Conservation (phyloP, 257 asterid species). For the Plantago ovata region DNA sequence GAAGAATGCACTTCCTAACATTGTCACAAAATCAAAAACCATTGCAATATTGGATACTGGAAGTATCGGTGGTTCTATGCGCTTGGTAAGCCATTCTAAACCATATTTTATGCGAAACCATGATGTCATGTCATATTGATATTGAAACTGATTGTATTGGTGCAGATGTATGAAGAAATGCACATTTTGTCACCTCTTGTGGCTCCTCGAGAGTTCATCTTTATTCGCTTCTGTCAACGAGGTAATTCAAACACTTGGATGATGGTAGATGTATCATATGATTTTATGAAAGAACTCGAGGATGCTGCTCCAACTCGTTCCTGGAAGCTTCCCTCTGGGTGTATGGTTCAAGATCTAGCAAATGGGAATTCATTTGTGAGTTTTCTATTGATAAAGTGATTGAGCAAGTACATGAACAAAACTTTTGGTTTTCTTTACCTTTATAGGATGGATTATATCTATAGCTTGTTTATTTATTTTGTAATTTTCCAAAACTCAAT, state of each 20-base stretch:
- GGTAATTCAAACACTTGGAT: slow-evolving; percentile 48
- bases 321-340: slow-evolving; percentile 79
- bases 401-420: neutral
- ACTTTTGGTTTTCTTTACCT: neutral
- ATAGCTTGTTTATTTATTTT: neutral
- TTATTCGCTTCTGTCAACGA: slow-evolving; percentile 54
- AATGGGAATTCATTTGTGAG: slow-evolving; percentile 58
- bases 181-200: slow-evolving; percentile 73
- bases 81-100: slow-evolving; percentile 34
- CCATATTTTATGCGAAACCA: neutral
- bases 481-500: neutral
- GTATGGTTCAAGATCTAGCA: slow-evolving; percentile 52
- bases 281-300: slow-evolving; percentile 34
- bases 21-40: slow-evolving; percentile 44
- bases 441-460: neutral
- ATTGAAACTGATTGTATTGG: neutral
- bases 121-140: neutral
- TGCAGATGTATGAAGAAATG: slow-evolving; percentile 59
- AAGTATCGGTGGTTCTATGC: slow-evolving; percentile 40
- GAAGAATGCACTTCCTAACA: slow-evolving; percentile 57
- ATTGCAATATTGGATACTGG: slow-evolving; percentile 46
- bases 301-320: slow-evolving; percentile 36
- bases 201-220: slow-evolving; percentile 59
- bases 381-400: no score
- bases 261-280: slow-evolving; percentile 57